phyloP scores from a whole-genome alignment of 495 filamentous ascomycete genomes.

The Jackrogersella multiformis region DNA sequence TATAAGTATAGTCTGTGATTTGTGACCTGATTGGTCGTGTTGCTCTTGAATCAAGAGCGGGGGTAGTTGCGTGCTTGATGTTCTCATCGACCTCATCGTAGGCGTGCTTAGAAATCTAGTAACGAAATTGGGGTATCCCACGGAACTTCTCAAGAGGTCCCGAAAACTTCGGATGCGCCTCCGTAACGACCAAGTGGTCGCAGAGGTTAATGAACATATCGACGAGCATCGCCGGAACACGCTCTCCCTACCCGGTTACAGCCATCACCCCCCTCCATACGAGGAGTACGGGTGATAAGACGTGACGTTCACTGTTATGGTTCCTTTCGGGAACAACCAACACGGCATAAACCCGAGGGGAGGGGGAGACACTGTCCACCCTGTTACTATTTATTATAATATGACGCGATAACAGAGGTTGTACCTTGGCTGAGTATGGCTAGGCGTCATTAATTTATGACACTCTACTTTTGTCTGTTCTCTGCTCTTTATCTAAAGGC shows the following conservation, averaged over 20 bases:
- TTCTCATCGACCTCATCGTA: constrained; percentile 37
- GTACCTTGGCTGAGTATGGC: neutral
- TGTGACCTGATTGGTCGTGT: constrained; percentile 19
- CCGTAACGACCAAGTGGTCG: neutral
- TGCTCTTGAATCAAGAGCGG: constrained; percentile 7
- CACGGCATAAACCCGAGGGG: neutral
- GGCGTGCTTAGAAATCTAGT: constrained; percentile 19
- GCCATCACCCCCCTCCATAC: neutral
- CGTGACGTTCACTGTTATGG: neutral
- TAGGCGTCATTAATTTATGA: neutral
- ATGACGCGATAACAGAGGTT: constrained; percentile 4
- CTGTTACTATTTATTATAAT: constrained; percentile 2
- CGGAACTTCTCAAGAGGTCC: constrained; percentile 6
- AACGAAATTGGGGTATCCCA: constrained; percentile 5
- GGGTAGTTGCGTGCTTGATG: constrained; percentile 38
- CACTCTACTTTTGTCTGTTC: neutral
- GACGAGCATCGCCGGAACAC: neutral
- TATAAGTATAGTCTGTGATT: neutral
- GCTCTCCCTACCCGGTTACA: neutral
- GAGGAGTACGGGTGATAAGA: neutral
- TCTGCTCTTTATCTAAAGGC: neutral
- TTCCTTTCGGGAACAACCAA: neutral
- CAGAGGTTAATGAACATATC: neutral
- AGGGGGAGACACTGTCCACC: too few species aligned
- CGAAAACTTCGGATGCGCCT: constrained; percentile 7